phyloP scores from a whole-genome alignment of 257 asterid species.

The Lavandula angustifolia region DNA sequence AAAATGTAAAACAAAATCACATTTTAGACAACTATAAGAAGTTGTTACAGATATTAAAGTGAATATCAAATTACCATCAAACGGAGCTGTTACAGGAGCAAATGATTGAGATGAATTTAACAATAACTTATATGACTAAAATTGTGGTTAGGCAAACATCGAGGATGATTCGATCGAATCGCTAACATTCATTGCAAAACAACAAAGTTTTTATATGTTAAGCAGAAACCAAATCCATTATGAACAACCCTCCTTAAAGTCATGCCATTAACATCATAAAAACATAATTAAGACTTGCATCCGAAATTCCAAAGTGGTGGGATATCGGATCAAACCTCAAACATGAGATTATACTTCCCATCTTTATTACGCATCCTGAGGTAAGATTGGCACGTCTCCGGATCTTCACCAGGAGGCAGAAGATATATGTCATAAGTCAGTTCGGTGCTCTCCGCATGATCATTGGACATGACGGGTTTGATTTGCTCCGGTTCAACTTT shows the following conservation, averaged over 20 bases:
- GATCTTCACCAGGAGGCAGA: constrained; percentile 99
- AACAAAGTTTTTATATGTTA: neutral
- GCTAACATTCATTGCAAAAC: constrained; percentile 5
- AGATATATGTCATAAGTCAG: constrained; percentile 92
- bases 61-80: neutral
- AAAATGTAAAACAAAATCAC: constrained; percentile 32
- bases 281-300: neutral
- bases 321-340: constrained; percentile 68
- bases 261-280: too few relatives aligned
- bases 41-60: neutral
- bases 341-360: constrained; percentile 99
- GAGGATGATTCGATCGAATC: neutral
- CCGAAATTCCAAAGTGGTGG: neutral
- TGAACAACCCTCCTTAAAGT: constrained; percentile 18
- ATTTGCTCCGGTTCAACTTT: constrained; percentile 58
- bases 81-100: too few relatives aligned
- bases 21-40: constrained; percentile 14
- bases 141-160: neutral
- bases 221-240: too few relatives aligned
- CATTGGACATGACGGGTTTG: constrained; percentile 71
- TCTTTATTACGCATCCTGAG: constrained; percentile 98
- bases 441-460: constrained; percentile 63
- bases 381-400: constrained; percentile 96
- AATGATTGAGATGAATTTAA: neutral
- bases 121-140: constrained; percentile 1